phyloP scores from a whole-genome alignment of 305 asterid species.

The Fraxinus dipetala region DNA sequence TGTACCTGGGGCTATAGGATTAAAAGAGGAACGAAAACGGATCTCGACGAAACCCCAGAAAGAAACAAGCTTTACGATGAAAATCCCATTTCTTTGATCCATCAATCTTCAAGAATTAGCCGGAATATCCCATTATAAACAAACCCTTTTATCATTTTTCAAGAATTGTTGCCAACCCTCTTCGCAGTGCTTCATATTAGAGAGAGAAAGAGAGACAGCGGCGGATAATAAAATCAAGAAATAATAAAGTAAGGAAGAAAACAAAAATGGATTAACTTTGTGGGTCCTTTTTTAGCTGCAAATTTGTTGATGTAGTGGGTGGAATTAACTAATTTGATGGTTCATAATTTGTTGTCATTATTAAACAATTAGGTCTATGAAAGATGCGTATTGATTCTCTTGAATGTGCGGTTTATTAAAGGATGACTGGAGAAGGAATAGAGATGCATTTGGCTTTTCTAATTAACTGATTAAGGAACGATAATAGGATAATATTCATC shows the following conservation, averaged over 20 bases:
- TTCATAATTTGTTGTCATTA: conserved; percentile 36
- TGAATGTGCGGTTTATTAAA: conserved; percentile 24
- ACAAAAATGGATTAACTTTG: conserved; percentile 28
- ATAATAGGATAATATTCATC: conserved; percentile 13
- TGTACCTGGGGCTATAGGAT: conserved; percentile 31
- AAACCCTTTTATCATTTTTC: conserved; percentile 16
- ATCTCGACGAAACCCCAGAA: conserved; percentile 52
- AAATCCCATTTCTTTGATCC: conserved; percentile 33
- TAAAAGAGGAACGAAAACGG: conserved; percentile 32
- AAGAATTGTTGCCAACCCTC: conserved; percentile 41
- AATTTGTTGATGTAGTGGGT: conserved; percentile 50
- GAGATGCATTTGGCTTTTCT: neutral
- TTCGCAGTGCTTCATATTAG: conserved; percentile 41
- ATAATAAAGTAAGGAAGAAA: conserved; percentile 11
- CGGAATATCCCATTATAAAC: conserved; percentile 14
- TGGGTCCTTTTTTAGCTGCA: conserved; percentile 53
- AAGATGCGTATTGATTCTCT: neutral
- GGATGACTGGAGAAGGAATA: conserved; percentile 30
- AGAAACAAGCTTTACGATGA: conserved; percentile 29
- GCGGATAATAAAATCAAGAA: conserved; percentile 23
- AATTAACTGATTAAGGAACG: conserved; percentile 28
- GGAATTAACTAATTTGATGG: conserved; percentile 32
- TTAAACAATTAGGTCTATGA: conserved; percentile 27
- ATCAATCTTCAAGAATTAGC: conserved; percentile 31
- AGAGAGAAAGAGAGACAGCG: conserved; percentile 21